phyloP scores from a whole-genome alignment of 148 eudicot genomes.

The Diospyros lotus region DNA sequence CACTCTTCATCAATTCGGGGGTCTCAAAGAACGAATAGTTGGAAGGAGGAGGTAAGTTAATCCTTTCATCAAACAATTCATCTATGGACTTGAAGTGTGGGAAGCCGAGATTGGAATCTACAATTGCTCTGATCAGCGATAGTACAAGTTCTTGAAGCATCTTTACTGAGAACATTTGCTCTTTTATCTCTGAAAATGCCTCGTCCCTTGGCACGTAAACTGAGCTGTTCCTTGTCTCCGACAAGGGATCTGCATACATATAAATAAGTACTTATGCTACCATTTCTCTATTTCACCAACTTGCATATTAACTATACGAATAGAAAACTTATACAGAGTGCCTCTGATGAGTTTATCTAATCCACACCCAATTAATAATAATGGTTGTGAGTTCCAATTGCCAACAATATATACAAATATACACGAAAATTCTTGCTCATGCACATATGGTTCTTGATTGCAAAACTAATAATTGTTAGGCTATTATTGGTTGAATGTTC shows the following conservation, averaged over 20 bases:
- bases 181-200: conserved; percentile 56
- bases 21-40: conserved; percentile 41
- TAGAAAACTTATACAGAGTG: neutral
- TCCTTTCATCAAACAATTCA: conserved; percentile 45
- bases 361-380: neutral
- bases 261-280: too few species aligned
- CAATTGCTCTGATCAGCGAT: conserved; percentile 22
- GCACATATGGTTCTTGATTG: too few species aligned
- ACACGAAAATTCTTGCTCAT: too few species aligned
- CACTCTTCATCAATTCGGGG: conserved; percentile 46
- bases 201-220: conserved; percentile 82
- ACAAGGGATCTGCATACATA: neutral
- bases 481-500: neutral
- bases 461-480: neutral
- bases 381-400: neutral
- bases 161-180: conserved; percentile 43
- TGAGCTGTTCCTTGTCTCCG: conserved; percentile 35
- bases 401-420: too few species aligned
- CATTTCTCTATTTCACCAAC: too few species aligned
- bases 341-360: neutral
- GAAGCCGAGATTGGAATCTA: conserved; percentile 41
- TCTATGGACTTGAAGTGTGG: conserved; percentile 59
- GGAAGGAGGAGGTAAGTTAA: conserved; percentile 22
- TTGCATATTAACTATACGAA: neutral
- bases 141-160: conserved; percentile 62